A percentile compares a stretch with the other conserved stretches of the same genome.
Evolutionary conservation across 2,329 filamentous ascomycete genomes (phyloP).

Genomic region (Pseudogymnoascus sp.): DNA sequence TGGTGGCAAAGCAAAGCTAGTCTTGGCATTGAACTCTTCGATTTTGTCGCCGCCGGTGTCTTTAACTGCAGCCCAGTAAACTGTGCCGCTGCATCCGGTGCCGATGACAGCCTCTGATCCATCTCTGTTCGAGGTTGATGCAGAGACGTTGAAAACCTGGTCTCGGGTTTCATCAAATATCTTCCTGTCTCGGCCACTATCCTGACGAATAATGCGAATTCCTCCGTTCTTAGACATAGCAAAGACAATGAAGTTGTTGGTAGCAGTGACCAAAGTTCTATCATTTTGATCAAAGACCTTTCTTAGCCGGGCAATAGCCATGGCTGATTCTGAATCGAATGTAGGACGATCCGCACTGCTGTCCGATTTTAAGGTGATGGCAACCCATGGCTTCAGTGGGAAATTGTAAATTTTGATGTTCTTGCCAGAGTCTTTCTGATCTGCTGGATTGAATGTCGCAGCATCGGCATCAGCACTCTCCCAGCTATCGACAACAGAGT

Average conservation of each 20-base stretch:
- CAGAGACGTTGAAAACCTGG: slow-evolving; percentile 86
- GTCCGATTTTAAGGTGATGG: slow-evolving; percentile 63
- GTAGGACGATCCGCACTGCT: slow-evolving; percentile 47
- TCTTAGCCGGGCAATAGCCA: slow-evolving; percentile 90
- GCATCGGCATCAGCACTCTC: slow-evolving; percentile 75
- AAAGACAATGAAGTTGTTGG: slow-evolving; percentile 86
- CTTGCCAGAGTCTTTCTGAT: slow-evolving; percentile 56
- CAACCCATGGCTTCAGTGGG: slow-evolving; percentile 87
- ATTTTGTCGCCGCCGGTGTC: slow-evolving; percentile 71
- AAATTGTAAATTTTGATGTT: slow-evolving; percentile 85
- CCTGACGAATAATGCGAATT: slow-evolving; percentile 86
- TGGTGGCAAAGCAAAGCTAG: slow-evolving; percentile 83
- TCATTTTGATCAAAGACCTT: slow-evolving; percentile 98
- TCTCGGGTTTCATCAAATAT: slow-evolving; percentile 88
- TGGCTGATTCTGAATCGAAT: slow-evolving; percentile 62
- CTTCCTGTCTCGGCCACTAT: slow-evolving; percentile 84
- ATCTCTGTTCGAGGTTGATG: slow-evolving; percentile 60
- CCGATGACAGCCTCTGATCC: slow-evolving; percentile 76
- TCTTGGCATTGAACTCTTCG: slow-evolving; percentile 65
- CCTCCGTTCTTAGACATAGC: slow-evolving; percentile 90
- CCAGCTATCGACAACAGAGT: slow-evolving; percentile 72
- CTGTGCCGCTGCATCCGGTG: slow-evolving; percentile 86
- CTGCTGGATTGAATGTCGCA: slow-evolving; percentile 36
- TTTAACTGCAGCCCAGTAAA: slow-evolving; percentile 87
- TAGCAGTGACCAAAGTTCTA: slow-evolving; percentile 82